A percentile compares a stretch with the other conserved stretches of the same genome.
These are phyloP conservation scores for Aspergillus quadrilineatus DNA, from an alignment of 2,329 filamentous ascomycete genomes.

Conservation along the genomic window DNA sequence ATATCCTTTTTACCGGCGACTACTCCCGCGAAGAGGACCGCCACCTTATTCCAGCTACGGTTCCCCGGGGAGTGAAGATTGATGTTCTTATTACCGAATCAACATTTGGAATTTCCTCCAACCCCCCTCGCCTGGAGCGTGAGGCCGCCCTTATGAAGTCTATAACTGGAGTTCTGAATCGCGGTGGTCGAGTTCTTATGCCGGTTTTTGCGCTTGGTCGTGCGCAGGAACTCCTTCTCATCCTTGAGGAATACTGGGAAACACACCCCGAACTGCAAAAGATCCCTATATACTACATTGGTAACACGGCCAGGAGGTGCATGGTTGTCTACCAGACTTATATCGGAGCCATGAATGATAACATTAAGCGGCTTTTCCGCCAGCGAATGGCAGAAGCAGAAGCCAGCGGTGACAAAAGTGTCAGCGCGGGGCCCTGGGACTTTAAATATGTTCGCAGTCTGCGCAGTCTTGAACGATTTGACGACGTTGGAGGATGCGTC, in stretches of 20 bases:
- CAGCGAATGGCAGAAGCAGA: constrained; percentile 91
- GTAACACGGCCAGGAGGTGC: constrained; percentile 89
- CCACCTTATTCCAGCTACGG: constrained; percentile 89
- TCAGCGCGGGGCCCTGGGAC: constrained; percentile 76
- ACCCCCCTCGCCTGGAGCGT: constrained; percentile 84
- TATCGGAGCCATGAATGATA: constrained; percentile 97
- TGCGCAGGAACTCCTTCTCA: constrained; percentile 89
- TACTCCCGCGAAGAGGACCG: constrained; percentile 95
- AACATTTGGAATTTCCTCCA: constrained; percentile 92
- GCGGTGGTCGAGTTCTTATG: constrained; percentile 88
- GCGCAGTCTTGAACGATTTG: constrained; percentile 90
- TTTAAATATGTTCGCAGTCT: constrained; percentile 91
- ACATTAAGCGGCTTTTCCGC: constrained; percentile 92
- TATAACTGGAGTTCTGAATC: constrained; percentile 85
- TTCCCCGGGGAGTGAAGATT: constrained; percentile 84
- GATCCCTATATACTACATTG: constrained; percentile 95
- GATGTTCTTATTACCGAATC: constrained; percentile 97
- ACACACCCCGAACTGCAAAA: constrained; percentile 86
- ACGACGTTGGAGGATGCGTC: constrained; percentile 91
- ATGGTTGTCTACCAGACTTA: constrained; percentile 99
- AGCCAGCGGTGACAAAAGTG: constrained; percentile 74
- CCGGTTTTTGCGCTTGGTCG: constrained; percentile 92
- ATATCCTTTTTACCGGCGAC: constrained; percentile 96
- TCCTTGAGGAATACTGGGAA: constrained; percentile 95
- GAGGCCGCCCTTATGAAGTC: constrained; percentile 95